Percentiles rank a stretch among this genome's conserved stretches.
Conservation (phyloP, 306 rosid species). For the Sesbania bispinosa region DNA sequence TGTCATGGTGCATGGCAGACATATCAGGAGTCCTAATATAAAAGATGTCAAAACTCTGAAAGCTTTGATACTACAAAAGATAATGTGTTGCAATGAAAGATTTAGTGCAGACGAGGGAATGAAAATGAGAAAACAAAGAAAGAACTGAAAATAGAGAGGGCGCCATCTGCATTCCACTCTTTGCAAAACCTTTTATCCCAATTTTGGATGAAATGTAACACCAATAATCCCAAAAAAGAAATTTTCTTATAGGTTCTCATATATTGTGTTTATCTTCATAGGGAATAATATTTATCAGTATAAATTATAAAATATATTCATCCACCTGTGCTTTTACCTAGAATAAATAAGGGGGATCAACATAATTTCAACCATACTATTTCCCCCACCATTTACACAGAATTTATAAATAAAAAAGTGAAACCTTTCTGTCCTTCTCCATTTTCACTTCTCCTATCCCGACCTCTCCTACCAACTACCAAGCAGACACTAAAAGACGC, state of each 20-base stretch:
- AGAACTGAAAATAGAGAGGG: neutral
- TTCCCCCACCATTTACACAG: neutral
- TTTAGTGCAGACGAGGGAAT: neutral
- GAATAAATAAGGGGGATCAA: neutral
- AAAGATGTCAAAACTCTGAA: slow-evolving; percentile 8
- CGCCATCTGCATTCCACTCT: neutral
- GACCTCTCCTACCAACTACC: neutral
- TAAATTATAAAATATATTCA: neutral
- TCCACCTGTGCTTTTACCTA: neutral
- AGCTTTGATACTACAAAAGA: neutral
- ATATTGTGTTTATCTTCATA: neutral
- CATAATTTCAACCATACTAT: neutral
- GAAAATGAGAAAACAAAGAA: neutral
- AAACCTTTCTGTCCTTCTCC: too few species aligned
- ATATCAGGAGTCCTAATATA: slow-evolving; percentile 80
- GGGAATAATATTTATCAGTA: neutral
- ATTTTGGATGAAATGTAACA: neutral
- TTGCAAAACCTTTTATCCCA: neutral
- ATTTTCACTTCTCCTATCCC: neutral
- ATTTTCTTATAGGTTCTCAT: neutral
- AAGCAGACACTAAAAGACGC: neutral
- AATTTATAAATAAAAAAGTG: neutral
- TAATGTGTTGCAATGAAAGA: neutral
- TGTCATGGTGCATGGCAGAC: slow-evolving; percentile 90
- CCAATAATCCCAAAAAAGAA: neutral